phyloP scores from a whole-genome alignment of 768 basidiomycete species.

The Lentinus tigrinus region DNA sequence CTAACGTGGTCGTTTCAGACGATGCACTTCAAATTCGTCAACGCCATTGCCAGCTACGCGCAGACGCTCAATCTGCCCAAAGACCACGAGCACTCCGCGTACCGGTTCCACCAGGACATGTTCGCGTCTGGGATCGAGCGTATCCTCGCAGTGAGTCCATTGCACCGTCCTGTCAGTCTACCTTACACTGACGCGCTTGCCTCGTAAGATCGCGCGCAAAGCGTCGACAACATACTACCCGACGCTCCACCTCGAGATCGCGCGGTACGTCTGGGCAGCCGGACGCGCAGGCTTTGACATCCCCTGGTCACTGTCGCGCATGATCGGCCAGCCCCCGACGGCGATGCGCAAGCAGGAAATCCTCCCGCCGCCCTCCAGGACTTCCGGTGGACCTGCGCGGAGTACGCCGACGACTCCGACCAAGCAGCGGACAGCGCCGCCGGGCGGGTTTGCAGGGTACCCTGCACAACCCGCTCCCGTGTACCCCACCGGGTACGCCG shows the following conservation, averaged over 20 bases:
- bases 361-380: neutral
- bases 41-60: conserved; percentile 67
- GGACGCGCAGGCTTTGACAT: conserved; percentile 68
- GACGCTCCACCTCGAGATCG: conserved; percentile 88
- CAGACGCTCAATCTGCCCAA: conserved; percentile 64
- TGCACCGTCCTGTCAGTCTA: neutral
- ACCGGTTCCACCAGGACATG: conserved; percentile 81
- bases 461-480: conserved; percentile 7
- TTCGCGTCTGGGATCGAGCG: conserved; percentile 91
- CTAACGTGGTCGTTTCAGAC: conserved; percentile 50
- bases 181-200: neutral
- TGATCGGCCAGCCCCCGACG: conserved; percentile 77
- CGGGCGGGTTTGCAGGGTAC: conserved; percentile 1
- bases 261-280: conserved; percentile 78
- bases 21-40: conserved; percentile 83
- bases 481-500: neutral
- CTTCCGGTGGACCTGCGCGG: neutral
- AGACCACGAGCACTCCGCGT: conserved; percentile 74
- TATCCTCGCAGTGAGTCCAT: conserved; percentile 72
- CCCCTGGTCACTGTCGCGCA: conserved; percentile 77
- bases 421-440: conserved; percentile 9
- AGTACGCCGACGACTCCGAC: conserved; percentile 14
- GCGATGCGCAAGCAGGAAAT: conserved; percentile 46
- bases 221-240: conserved; percentile 95
- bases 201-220: conserved; percentile 81